Base-by-base conservation (phyloP, 2,329 filamentous ascomycete species). In the Diaporthe ampelina region DNA sequence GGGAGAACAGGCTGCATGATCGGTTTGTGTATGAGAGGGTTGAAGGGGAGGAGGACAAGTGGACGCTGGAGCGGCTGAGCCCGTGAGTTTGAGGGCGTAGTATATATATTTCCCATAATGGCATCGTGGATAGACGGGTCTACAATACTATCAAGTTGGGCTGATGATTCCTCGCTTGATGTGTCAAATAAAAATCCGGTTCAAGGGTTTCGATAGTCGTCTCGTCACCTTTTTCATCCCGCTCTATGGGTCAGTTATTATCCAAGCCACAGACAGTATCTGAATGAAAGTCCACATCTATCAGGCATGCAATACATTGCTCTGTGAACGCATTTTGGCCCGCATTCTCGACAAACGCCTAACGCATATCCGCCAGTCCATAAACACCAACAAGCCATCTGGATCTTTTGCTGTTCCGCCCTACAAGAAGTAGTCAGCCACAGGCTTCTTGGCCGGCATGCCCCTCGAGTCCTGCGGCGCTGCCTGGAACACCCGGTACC, bases 391-490 rank as follows among this genome's bases (percentile, higher is more conserved):
- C n/a, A 57, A 24, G 3, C 24, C n/a, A 63, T 43, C 57, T 63
- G 37, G 17, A 6, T 19, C 17, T 43, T 26, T 21, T 17, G 7
- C 45, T 59, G n/a, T 32, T 7, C 13, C 29, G 45, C 13, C 54
- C 83, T 82, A 92, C 84, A 99, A 86, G 84, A 99, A 99, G 86
- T 98, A 99, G 85, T 98, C 96, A 19, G 95, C 95, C 70, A 98
- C 95, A 4, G 97, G 97, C 84, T 98, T 98, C 90, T 99, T 99
- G 4, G 97, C 97, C 74, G 97, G 97, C 97, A 99, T 99, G 6
- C 97, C 97, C 79, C 97, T 90, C 1, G 94, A 95, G 83, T 98
- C 97, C 85, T 99, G 97, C 70, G 97, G 95, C 71, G 97, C 97
- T 0, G 97, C 97, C 80, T 98, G 95, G 82, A 99, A 99, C 13